These are phyloP conservation scores for Moelleriella libera DNA, from an alignment of 2,329 filamentous ascomycete genomes.

Conservation along the genomic window DNA sequence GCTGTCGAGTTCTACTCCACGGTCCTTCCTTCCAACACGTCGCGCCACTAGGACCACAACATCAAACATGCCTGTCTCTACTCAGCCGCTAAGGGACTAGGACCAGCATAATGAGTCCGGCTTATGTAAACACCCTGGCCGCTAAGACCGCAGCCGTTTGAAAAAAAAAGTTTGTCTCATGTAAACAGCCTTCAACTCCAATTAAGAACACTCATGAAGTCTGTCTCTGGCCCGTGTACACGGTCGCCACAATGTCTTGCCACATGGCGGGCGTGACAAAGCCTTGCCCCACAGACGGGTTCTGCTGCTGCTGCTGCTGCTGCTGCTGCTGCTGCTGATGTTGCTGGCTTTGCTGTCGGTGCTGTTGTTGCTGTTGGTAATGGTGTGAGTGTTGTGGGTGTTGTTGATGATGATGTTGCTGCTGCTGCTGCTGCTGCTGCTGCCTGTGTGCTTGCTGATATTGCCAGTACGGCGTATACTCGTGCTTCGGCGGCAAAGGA, in stretches of 20 bases:
- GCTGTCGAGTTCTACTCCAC: too few species aligned
- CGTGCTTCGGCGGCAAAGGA: not conserved
- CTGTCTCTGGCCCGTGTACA: conserved; percentile 42
- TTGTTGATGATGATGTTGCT: not conserved
- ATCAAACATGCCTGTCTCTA: too few species aligned
- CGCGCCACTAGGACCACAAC: too few species aligned
- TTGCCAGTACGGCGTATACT: not conserved
- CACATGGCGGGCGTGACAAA: conserved; percentile 61
- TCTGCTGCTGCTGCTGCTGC: conserved; percentile 28
- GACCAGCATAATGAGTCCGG: too few species aligned
- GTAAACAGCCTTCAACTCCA: not conserved
- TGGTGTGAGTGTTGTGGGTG: conserved; percentile 23
- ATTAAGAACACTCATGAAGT: not conserved
- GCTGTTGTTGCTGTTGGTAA: not conserved
- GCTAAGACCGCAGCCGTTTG: too few species aligned
- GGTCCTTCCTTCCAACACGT: too few species aligned
- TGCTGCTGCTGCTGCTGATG: conserved; percentile 30
- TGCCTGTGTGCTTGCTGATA: conserved; percentile 7
- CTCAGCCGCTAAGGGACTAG: too few species aligned
- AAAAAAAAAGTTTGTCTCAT: not conserved
- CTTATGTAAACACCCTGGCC: too few species aligned
- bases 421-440: conserved; percentile 19
- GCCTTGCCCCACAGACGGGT: conserved; percentile 29
- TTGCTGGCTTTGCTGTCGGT: not conserved
- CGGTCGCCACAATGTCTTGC: conserved; percentile 56